Evolutionary conservation across 352 stramenopile genomes (phyloP).

Genomic region (Pythium coloratum): DNA sequence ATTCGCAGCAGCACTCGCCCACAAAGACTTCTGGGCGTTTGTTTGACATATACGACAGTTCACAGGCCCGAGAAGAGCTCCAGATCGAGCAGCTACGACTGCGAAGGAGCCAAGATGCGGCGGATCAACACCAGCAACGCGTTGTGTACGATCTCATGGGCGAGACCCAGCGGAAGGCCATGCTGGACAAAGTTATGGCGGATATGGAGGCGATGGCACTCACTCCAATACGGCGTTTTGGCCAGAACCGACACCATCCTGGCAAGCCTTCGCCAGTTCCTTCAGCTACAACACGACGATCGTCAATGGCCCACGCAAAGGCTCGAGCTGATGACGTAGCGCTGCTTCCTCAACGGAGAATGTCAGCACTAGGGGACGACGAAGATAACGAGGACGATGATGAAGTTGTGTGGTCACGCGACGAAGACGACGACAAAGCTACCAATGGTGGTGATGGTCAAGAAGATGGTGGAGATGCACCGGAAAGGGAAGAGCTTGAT

Average conservation of each 20-base stretch:
- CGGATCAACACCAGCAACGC: constrained; percentile 23
- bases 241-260: not conserved
- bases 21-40: constrained; percentile 1
- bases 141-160: constrained; percentile 56
- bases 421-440: constrained; percentile 22
- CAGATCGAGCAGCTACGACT: constrained; percentile 24
- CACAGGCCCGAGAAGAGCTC: constrained; percentile 22
- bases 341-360: constrained; percentile 39
- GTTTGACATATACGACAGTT: constrained; percentile 14
- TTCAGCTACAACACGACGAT: constrained; percentile 5
- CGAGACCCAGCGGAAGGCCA: constrained; percentile 58
- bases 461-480: not conserved
- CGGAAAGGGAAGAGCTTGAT: not conserved
- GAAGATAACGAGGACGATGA: constrained; percentile 7
- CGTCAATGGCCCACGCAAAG: constrained; percentile 6
- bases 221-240: not conserved
- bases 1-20: not conserved
- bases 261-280: not conserved
- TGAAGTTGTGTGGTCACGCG: not conserved
- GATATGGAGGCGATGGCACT: constrained; percentile 61
- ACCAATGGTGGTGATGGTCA: constrained; percentile 16
- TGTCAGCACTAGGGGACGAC: constrained; percentile 34
- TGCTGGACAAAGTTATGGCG: constrained; percentile 62
- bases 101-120: constrained; percentile 13
- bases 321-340: not conserved